Percentiles rank a stretch among this genome's conserved stretches.
Evolutionary conservation across 225 moss, liverwort and hornwort species (phyloP).

Genomic region (Antitrichia curtipendula): DNA sequence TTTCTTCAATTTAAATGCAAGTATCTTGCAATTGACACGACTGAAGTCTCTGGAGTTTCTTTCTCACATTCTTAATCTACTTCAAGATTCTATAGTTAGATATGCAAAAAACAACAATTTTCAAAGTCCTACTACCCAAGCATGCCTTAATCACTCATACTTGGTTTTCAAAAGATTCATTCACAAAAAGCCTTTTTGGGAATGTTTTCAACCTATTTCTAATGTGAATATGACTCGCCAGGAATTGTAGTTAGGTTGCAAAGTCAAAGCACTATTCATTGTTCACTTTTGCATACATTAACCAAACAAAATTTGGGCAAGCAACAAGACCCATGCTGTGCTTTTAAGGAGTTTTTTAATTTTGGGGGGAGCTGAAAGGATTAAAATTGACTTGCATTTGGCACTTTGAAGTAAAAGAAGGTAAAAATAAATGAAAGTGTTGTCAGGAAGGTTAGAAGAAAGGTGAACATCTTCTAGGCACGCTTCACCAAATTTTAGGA

Average conservation of each 20-base stretch:
- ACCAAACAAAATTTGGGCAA: background rate
- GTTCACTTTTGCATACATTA: fast-evolving
- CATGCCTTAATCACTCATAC: background rate
- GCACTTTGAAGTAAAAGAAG: fast-evolving
- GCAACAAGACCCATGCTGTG: fast-evolving
- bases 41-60: no score
- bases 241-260: no score
- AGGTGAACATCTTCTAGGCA: background rate
- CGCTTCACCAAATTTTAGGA: fast-evolving
- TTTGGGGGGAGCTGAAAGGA: fast-evolving
- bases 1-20: background rate
- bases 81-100: no score
- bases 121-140: background rate
- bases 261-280: background rate
- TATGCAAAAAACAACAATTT: no score
- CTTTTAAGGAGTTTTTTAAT: background rate
- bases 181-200: background rate
- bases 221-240: no score
- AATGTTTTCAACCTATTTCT: no score
- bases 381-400: background rate
- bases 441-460: fast-evolving
- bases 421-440: background rate
- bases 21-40: no score
- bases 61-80: no score
- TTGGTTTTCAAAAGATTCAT: fast-evolving